Percentiles rank a stretch among this genome's conserved stretches.
Conservation (phyloP, 2,329 filamentous ascomycete genomes). For the Trichothecium sympodiale region DNA sequence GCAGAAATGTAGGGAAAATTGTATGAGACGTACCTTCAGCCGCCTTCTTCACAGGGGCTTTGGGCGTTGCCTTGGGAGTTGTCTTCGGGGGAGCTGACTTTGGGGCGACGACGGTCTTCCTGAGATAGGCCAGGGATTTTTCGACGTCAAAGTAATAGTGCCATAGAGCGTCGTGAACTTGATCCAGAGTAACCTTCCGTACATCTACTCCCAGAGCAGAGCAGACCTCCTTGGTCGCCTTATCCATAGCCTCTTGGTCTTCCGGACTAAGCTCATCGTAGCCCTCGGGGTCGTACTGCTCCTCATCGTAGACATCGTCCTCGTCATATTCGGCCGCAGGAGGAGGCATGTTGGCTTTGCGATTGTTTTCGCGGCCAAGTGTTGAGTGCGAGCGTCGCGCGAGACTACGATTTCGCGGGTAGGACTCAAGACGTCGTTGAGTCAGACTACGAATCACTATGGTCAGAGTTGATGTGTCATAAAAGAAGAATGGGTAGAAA, state of each 20-base stretch:
- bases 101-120: constrained; percentile 47
- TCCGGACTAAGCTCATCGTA: constrained; percentile 30
- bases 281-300: constrained; percentile 19
- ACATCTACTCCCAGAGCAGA: constrained; percentile 50
- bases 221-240: constrained; percentile 56
- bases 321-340: constrained; percentile 32
- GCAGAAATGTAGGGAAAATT: constrained; percentile 10
- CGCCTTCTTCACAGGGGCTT: constrained; percentile 18
- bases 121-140: constrained; percentile 73
- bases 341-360: constrained; percentile 11
- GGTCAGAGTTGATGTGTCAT: too few species aligned
- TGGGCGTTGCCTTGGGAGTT: constrained; percentile 14
- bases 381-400: too few species aligned
- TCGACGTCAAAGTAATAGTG: constrained; percentile 91
- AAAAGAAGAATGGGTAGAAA: too few species aligned
- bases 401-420: too few species aligned
- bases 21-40: constrained; percentile 28
- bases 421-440: too few species aligned
- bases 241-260: constrained; percentile 42
- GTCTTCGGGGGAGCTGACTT: constrained; percentile 24
- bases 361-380: too few species aligned
- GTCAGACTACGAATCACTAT: too few species aligned
- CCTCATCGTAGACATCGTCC: constrained; percentile 39
- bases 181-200: constrained; percentile 42
- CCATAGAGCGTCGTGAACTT: constrained; percentile 87